A percentile compares a stretch with the other conserved stretches of the same genome.
These are phyloP conservation scores for Globisporangium alternatum DNA, from an alignment of 352 stramenopile genomes.

Conservation along the genomic window DNA sequence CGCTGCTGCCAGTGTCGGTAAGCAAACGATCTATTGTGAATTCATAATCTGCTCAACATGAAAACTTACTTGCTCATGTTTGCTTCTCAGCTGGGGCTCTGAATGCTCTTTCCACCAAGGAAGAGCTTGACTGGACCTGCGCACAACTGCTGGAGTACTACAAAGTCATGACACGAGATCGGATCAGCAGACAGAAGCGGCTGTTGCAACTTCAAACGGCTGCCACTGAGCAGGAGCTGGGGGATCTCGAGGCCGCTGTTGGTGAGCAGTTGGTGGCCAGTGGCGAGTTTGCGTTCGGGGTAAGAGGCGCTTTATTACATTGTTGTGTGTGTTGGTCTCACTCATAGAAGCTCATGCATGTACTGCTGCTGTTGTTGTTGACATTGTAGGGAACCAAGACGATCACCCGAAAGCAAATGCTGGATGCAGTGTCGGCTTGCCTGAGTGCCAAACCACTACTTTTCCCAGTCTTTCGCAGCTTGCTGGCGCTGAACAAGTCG, in stretches of 20 bases:
- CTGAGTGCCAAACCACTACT: not conserved
- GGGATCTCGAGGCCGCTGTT: not conserved
- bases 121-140: constrained; percentile 17
- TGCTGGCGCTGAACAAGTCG: not conserved
- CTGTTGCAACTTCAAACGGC: constrained; percentile 4
- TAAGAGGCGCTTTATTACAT: not conserved
- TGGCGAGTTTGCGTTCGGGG: not conserved
- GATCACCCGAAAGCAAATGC: not conserved
- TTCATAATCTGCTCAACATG: not conserved
- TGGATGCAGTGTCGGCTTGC: not conserved
- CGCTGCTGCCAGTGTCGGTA: constrained; percentile 49
- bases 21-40: not conserved
- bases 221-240: not conserved
- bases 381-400: constrained; percentile 6
- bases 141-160: constrained; percentile 26
- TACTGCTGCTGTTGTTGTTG: not conserved
- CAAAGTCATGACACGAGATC: constrained; percentile 22
- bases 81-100: constrained; percentile 36
- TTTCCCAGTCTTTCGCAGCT: not conserved
- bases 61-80: not conserved
- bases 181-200: constrained; percentile 17
- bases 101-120: constrained; percentile 34
- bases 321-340: not conserved
- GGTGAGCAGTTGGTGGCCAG: not conserved
- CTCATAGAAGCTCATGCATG: not conserved